Conservation (phyloP, 2,329 filamentous ascomycete genomes). For the Penicillium sp. region DNA sequence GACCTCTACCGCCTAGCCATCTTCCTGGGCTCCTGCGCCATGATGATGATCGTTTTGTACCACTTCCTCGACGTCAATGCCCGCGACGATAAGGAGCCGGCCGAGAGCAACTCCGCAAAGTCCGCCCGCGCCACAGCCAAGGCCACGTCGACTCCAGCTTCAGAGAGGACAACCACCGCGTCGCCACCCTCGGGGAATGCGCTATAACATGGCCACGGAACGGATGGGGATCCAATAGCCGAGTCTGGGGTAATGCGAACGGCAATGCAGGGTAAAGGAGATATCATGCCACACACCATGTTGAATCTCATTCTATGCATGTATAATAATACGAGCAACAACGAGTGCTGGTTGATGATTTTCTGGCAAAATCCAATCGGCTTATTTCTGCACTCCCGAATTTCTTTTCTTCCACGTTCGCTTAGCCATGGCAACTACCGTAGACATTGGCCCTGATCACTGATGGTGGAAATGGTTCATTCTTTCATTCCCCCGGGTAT, state of each 20-base stretch:
- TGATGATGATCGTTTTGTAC: constrained; percentile 92
- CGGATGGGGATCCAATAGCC: constrained; percentile 6
- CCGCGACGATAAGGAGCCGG: constrained; percentile 53
- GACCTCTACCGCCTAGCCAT: constrained; percentile 90
- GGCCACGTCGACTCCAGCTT: constrained; percentile 5
- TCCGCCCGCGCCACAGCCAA: constrained; percentile 5
- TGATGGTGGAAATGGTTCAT: not conserved
- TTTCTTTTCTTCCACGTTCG: not conserved
- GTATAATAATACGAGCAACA: constrained; percentile 12
- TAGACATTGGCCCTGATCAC: not conserved
- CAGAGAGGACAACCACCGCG: constrained; percentile 5
- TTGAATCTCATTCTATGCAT: constrained; percentile 4
- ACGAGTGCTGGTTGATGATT: not conserved
- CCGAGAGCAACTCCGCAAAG: not conserved
- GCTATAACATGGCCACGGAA: constrained; percentile 2
- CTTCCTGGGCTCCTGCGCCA: constrained; percentile 84
- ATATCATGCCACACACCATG: not conserved
- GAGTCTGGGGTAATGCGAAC: not conserved
- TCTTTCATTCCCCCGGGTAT: not conserved
- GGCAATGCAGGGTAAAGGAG: not conserved
- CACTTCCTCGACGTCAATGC: constrained; percentile 96
- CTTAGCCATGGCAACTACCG: not conserved
- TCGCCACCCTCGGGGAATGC: constrained; percentile 4
- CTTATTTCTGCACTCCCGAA: not conserved
- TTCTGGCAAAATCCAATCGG: constrained; percentile 11